A percentile compares a stretch with the other conserved stretches of the same genome.
Evolutionary conservation across 345 rosid genomes (phyloP).

Genomic region (Mangifera indica): DNA sequence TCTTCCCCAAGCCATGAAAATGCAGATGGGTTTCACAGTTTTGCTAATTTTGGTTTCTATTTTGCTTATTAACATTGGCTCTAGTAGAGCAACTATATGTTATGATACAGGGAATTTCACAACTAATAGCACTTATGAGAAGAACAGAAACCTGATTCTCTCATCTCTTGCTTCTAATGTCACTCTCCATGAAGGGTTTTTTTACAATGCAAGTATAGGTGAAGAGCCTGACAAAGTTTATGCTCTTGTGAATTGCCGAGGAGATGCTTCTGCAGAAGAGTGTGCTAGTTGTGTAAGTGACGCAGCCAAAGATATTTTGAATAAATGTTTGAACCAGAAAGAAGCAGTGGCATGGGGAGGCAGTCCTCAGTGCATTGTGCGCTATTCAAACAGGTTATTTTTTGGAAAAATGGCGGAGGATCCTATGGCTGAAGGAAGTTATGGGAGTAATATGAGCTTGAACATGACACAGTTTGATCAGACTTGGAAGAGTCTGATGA

Average conservation of each 20-base stretch:
- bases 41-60: too few relatives aligned
- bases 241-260: too few relatives aligned
- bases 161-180: too few relatives aligned
- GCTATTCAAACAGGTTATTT: constrained; percentile 36
- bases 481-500: constrained; percentile 35
- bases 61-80: neutral
- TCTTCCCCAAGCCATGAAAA: too few relatives aligned
- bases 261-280: constrained; percentile 23
- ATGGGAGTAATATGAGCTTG: neutral
- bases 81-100: too few relatives aligned
- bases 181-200: too few relatives aligned
- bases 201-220: too few relatives aligned
- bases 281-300: constrained; percentile 28
- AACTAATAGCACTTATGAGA: constrained; percentile 9
- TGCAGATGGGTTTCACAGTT: too few relatives aligned
- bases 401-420: neutral
- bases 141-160: too few relatives aligned
- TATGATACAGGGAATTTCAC: neutral
- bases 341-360: constrained; percentile 35
- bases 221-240: too few relatives aligned
- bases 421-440: neutral
- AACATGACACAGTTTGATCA: constrained; percentile 25
- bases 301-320: constrained; percentile 15
- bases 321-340: constrained; percentile 35
- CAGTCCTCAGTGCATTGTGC: constrained; percentile 27